A percentile compares a stretch with the other conserved stretches of the same genome.
These are phyloP conservation scores for Amoebophrya sp. DNA, from an alignment of 169 alveolate genomes.

Conservation along the genomic window DNA sequence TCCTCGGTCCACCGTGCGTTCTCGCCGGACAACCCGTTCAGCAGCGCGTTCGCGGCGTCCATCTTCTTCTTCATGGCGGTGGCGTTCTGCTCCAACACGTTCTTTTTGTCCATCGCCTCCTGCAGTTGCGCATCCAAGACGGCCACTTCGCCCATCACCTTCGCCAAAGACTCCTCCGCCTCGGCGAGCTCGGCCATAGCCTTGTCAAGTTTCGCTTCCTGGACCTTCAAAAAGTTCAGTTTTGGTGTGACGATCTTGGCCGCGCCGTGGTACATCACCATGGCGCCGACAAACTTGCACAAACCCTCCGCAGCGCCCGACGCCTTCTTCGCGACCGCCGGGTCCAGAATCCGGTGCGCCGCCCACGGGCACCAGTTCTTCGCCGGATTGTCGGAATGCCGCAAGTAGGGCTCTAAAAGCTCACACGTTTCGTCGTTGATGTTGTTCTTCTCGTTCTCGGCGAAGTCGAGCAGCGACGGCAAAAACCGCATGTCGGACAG, in stretches of 20 bases:
- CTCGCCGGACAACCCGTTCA: conserved; percentile 45
- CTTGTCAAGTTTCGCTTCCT: conserved; percentile 68
- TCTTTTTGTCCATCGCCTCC: conserved; percentile 43
- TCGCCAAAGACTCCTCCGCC: conserved; percentile 43
- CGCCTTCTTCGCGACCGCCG: conserved; percentile 43
- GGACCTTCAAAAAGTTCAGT: conserved; percentile 77
- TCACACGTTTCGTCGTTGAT: conserved; percentile 93
- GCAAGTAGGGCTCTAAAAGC: conserved; percentile 84
- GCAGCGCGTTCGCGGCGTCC: conserved; percentile 49
- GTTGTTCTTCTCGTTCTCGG: conserved; percentile 63
- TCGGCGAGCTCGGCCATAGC: conserved; percentile 42
- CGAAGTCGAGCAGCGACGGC: conserved; percentile 70
- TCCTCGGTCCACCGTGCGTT: conserved; percentile 48
- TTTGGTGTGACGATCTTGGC: conserved; percentile 93
- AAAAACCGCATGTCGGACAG: conserved; percentile 76
- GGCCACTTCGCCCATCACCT: conserved; percentile 46
- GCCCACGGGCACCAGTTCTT: conserved; percentile 44
- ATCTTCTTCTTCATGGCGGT: conserved; percentile 47
- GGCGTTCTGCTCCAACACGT: conserved; percentile 25
- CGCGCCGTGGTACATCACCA: conserved; percentile 85
- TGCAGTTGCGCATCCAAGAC: conserved; percentile 45
- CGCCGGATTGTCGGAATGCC: conserved; percentile 27
- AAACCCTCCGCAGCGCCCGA: conserved; percentile 61
- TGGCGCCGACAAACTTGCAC: conserved; percentile 81
- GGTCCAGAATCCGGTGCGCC: conserved; percentile 33